Base-by-base conservation (phyloP, 2,329 filamentous ascomycete species). In the Berkeleyomyces rouxiae region DNA sequence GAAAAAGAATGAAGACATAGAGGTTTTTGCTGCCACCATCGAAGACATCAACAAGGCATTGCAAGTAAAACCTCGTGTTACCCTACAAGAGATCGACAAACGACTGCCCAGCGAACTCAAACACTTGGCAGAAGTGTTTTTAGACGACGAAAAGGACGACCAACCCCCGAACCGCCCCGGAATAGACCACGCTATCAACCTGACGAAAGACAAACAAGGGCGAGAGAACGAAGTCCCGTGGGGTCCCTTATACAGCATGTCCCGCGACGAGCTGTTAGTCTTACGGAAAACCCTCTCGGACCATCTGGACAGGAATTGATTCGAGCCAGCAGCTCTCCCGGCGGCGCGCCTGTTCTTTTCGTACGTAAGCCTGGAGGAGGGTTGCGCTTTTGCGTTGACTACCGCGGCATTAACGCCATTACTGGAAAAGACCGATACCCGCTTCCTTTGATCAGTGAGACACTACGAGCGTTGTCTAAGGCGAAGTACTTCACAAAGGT, bases 321-420 rank as follows among this genome's bases (percentile, higher is more conserved):
- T 23, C 23, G 23, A 23, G 23, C 23, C 23, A 23, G 23, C 51
- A 57, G 33, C 3, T 57, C 51, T 57, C 23, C 33, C 6, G 51
- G 16, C 40, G 57, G 7, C 3, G 53, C 61, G 1, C 70, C 67
- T 7, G 67, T 73, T 3, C 64, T 74, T 0, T 73, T 74, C 66
- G 65, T 71, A 33, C 23, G 23, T 23, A 23, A 23, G 23, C 44
- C 44, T 9, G 44, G 44, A 47, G 44, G 44, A 1, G 44, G 44
- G 16, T 13, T 47, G 3, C 44, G 44, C 7, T 47, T 47, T 11
- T 47, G 44, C 7, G 44, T 47, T 11, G 44, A 47, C 44, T 47
- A 47, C 44, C 44, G 44, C 44, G 44, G 11, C 1, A 7, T 47
- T 1, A 47, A 47, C 7, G 44, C 44, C 5, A 47, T 47, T 7